Evolutionary conservation across 495 filamentous ascomycete genomes (phyloP).

Genomic region (Annulohypoxylon nitens): DNA sequence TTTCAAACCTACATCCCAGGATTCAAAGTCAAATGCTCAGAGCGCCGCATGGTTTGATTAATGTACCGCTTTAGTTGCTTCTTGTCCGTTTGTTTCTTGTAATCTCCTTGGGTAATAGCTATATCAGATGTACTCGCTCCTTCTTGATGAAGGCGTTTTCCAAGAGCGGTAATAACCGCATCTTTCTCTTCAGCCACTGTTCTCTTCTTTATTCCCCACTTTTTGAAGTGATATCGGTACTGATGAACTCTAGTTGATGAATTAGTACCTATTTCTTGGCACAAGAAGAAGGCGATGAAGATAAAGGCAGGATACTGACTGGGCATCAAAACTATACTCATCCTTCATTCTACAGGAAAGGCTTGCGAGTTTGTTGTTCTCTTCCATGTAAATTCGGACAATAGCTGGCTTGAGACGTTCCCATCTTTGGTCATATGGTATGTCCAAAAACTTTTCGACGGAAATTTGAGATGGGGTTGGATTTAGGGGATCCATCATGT

Average conservation of each 20-base stretch:
- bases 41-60: conserved; percentile 44
- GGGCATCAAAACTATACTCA: conserved; percentile 53
- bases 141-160: conserved; percentile 43
- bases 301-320: conserved; percentile 47
- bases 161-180: conserved; percentile 14
- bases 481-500: conserved; percentile 9
- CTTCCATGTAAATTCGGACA: conserved; percentile 52
- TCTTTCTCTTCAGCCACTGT: conserved; percentile 38
- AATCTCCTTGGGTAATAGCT: conserved; percentile 37
- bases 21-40: conserved; percentile 16
- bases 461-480: neutral
- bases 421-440: conserved; percentile 56
- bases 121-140: conserved; percentile 47
- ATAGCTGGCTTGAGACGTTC: conserved; percentile 54
- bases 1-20: conserved; percentile 38
- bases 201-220: conserved; percentile 58
- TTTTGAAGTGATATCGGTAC: conserved; percentile 59
- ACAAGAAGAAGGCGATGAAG: neutral
- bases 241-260: conserved; percentile 49
- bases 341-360: conserved; percentile 52
- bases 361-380: conserved; percentile 45
- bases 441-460: conserved; percentile 34
- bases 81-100: conserved; percentile 46
- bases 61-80: conserved; percentile 55
- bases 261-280: neutral